phyloP scores from a whole-genome alignment of 2,329 filamentous ascomycete species.

The Aspergillus chevalieri region DNA sequence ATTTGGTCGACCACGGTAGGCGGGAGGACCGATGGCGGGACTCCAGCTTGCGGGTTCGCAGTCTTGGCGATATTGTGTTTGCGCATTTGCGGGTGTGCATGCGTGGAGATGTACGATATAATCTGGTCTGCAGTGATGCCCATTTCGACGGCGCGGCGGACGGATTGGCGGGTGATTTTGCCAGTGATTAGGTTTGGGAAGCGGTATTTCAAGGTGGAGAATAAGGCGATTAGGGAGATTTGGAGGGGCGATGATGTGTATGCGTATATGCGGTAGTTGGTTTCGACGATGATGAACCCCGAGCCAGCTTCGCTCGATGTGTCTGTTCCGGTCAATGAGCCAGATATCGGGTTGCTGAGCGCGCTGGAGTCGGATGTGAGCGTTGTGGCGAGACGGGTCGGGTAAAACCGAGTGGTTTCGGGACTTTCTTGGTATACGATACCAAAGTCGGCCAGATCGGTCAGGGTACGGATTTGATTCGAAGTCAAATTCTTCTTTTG shows the following conservation, averaged over 20 bases:
- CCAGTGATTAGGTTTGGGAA: conserved; percentile 93
- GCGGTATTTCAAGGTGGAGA: conserved; percentile 78
- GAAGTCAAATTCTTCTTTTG: conserved; percentile 76
- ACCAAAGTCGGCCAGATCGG: conserved; percentile 83
- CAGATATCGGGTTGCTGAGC: conserved; percentile 64
- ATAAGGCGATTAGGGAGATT: conserved; percentile 88
- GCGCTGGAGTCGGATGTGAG: conserved; percentile 72
- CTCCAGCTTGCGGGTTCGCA: conserved; percentile 33
- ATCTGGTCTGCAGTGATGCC: conserved; percentile 96
- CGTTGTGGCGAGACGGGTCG: conserved; percentile 88
- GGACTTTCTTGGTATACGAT: conserved; percentile 64
- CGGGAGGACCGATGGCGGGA: conserved; percentile 64
- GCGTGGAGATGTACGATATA: conserved; percentile 82
- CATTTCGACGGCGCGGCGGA: conserved; percentile 76
- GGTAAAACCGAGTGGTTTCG: conserved; percentile 61
- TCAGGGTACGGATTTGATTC: conserved; percentile 81
- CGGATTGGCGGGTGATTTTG: conserved; percentile 79
- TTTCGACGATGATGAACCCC: conserved; percentile 92
- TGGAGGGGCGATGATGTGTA: conserved; percentile 92
- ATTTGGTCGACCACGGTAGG: conserved; percentile 98
- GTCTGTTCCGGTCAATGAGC: conserved; percentile 47
- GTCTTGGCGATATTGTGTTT: conserved; percentile 45
- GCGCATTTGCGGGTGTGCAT: conserved; percentile 92
- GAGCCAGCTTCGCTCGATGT: conserved; percentile 29
- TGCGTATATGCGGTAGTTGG: conserved; percentile 94